These are phyloP conservation scores for Coniochaeta hoffmannii DNA, from an alignment of 2,329 filamentous ascomycete genomes.

Conservation along the genomic window DNA sequence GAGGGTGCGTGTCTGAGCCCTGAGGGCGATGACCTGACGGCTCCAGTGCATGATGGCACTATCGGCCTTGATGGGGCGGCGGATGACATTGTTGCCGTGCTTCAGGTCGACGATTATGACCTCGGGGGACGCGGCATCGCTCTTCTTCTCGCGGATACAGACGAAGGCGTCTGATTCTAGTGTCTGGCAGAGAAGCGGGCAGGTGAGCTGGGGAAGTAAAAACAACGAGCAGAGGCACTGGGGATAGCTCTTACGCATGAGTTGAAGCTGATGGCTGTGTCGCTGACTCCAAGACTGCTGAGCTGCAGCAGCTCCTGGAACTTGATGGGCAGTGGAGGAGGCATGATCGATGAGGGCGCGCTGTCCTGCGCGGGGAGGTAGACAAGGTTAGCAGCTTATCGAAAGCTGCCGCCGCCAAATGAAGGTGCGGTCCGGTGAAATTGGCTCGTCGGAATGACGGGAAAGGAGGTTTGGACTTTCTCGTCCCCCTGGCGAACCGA, in stretches of 20 bases:
- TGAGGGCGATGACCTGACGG: constrained; percentile 91
- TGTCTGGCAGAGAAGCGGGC: constrained; percentile 53
- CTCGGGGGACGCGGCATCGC: constrained; percentile 75
- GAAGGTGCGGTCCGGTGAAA: not conserved
- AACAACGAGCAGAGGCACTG: constrained; percentile 7
- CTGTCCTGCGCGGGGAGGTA: constrained; percentile 20
- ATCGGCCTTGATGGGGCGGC: constrained; percentile 95
- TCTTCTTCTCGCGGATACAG: constrained; percentile 92
- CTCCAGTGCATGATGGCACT: constrained; percentile 99
- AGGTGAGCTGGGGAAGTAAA: constrained; percentile 13
- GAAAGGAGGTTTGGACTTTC: constrained; percentile 3
- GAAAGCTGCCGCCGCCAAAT: constrained; percentile 11
- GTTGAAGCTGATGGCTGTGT: constrained; percentile 67
- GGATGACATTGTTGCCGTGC: constrained; percentile 91
- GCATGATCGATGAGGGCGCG: constrained; percentile 24
- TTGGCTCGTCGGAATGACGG: not conserved
- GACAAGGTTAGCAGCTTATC: constrained; percentile 19
- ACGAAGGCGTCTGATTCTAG: constrained; percentile 96
- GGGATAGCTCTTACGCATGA: constrained; percentile 62
- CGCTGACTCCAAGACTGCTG: constrained; percentile 27
- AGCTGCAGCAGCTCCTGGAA: constrained; percentile 34
- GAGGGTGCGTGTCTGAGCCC: constrained; percentile 86
- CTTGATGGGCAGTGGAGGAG: constrained; percentile 28
- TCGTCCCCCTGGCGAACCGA: not conserved
- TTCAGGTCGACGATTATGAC: constrained; percentile 98